Conservation (phyloP, 257 asterid species). For the Fraxinus cuspidata region DNA sequence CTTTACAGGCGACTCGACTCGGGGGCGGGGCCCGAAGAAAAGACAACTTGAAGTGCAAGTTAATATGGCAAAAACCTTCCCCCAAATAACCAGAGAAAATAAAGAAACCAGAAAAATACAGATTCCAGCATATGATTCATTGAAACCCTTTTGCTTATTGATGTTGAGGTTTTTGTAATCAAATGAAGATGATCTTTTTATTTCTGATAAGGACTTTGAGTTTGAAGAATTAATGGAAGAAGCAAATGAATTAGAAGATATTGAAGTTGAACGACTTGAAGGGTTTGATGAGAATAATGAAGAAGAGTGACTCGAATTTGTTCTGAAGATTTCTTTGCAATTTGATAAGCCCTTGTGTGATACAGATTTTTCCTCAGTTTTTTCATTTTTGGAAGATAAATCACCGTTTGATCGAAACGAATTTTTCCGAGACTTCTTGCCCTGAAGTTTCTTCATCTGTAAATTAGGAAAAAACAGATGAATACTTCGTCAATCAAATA, state of each 20-base stretch:
- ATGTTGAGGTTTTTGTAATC: background rate
- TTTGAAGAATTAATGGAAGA: background rate
- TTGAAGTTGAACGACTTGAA: background rate
- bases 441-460: background rate
- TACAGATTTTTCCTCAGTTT: background rate
- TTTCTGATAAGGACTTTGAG: background rate
- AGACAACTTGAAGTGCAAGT: background rate
- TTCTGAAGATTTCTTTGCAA: background rate
- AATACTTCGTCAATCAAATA: no score
- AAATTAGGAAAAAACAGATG: background rate
- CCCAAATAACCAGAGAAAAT: slow-evolving; percentile 4
- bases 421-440: background rate
- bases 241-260: background rate
- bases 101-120: slow-evolving; percentile 3
- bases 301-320: background rate
- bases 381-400: background rate
- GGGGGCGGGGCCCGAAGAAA: background rate
- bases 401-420: background rate
- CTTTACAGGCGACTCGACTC: background rate
- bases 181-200: background rate
- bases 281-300: background rate
- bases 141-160: background rate
- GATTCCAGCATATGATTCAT: background rate
- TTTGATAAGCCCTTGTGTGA: background rate
- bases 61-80: background rate